Conservation (phyloP, 2,329 filamentous ascomycete species). For the Nothopassalora personata region DNA sequence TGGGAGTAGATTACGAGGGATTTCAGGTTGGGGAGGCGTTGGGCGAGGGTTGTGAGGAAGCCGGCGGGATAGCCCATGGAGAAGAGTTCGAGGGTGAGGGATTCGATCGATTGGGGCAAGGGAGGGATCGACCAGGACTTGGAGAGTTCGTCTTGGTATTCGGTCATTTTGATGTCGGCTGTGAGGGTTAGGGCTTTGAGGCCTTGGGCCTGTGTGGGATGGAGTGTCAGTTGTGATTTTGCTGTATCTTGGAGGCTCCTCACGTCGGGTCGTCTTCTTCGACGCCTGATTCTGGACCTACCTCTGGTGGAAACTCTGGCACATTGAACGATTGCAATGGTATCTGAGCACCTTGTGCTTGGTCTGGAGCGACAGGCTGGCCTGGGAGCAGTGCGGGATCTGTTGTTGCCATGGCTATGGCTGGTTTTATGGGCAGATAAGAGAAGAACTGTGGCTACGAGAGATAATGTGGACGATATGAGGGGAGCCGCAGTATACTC, state of each 20-base stretch:
- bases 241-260: too few species aligned
- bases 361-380: conserved; percentile 3
- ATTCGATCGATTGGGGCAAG: conserved; percentile 39
- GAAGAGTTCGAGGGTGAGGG: conserved; percentile 47
- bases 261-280: neutral
- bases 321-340: conserved; percentile 43
- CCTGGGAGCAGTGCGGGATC: neutral
- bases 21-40: conserved; percentile 39
- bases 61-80: conserved; percentile 43
- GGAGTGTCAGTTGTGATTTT: neutral
- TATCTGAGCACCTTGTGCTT: conserved; percentile 41
- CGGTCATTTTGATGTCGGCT: conserved; percentile 44
- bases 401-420: conserved; percentile 3
- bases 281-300: neutral
- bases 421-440: neutral
- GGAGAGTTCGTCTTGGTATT: conserved; percentile 39
- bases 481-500: neutral
- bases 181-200: conserved; percentile 46
- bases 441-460: neutral
- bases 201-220: conserved; percentile 29
- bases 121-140: conserved; percentile 34
- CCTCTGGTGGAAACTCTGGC: conserved; percentile 41
- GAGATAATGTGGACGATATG: neutral
- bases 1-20: conserved; percentile 44
- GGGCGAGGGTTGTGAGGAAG: conserved; percentile 39